These are phyloP conservation scores for Pleurotus citrinopileatus DNA, from an alignment of 768 basidiomycete genomes.

Conservation along the genomic window DNA sequence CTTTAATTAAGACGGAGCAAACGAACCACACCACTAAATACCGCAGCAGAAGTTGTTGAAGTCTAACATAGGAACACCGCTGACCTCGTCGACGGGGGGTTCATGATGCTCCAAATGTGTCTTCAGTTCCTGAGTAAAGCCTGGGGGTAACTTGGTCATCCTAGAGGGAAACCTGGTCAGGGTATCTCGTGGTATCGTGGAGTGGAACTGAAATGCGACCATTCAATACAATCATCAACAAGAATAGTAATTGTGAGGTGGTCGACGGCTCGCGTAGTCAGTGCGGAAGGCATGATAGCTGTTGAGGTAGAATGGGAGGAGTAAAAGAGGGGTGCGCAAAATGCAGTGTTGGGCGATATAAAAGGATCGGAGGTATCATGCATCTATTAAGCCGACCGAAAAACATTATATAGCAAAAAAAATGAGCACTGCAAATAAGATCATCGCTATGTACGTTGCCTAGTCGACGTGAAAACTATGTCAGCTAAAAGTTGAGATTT, in stretches of 20 bases:
- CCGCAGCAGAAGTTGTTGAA: slow-evolving; percentile 69
- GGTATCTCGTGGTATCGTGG: neutral
- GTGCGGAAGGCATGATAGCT: no score
- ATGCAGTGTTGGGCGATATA: no score
- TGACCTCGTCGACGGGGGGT: slow-evolving; percentile 35
- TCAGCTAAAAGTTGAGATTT: neutral
- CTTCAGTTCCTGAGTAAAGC: slow-evolving; percentile 69
- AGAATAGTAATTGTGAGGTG: slow-evolving; percentile 56
- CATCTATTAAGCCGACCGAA: neutral
- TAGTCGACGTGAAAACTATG: neutral
- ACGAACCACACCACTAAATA: slow-evolving; percentile 2
- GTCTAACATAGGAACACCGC: slow-evolving; percentile 63
- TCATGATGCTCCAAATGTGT: slow-evolving; percentile 55
- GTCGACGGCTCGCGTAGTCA: slow-evolving; percentile 23
- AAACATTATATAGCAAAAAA: neutral
- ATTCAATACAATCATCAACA: slow-evolving; percentile 80
- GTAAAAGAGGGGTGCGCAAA: no score
- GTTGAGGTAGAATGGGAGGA: neutral
- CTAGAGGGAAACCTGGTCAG: slow-evolving; percentile 33
- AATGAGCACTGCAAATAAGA: neutral
- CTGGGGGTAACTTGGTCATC: slow-evolving; percentile 78
- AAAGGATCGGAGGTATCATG: no score
- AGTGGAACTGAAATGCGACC: slow-evolving; percentile 34
- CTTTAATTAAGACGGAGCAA: neutral
- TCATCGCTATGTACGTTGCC: slow-evolving; percentile 9